Percentiles rank a stretch among this genome's conserved stretches.
Conservation (phyloP, 345 rosid genomes). For the Gossypium turneri region DNA sequence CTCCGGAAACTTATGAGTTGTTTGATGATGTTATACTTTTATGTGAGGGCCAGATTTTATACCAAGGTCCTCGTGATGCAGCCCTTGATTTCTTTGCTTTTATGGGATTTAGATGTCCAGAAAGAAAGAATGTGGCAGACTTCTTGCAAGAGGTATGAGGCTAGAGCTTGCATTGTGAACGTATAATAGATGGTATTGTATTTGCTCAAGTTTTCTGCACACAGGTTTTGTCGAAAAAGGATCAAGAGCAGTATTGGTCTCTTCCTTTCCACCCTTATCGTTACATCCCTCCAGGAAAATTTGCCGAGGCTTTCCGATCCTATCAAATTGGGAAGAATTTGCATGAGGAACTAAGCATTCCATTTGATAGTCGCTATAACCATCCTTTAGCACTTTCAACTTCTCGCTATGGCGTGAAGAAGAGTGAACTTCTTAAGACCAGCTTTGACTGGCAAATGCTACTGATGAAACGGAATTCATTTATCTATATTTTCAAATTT, state of each 20-base stretch:
- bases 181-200: neutral
- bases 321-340: conserved; percentile 58
- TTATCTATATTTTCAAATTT: conserved; percentile 87
- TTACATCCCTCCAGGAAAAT: conserved; percentile 78
- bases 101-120: conserved; percentile 82
- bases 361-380: conserved; percentile 75
- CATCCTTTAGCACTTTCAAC: conserved; percentile 94
- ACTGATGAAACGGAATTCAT: conserved; percentile 86
- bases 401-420: conserved; percentile 58
- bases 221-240: conserved; percentile 88
- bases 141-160: conserved; percentile 88
- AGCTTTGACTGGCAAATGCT: conserved; percentile 81
- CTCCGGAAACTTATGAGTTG: conserved; percentile 88
- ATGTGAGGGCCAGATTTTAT: conserved; percentile 87
- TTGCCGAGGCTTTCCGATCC: conserved; percentile 75
- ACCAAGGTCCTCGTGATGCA: conserved; percentile 84
- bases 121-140: conserved; percentile 94
- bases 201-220: conserved; percentile 19
- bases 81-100: conserved; percentile 72
- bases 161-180: conserved; percentile 21
- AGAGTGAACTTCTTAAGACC: conserved; percentile 68
- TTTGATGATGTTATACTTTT: conserved; percentile 89
- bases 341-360: conserved; percentile 52
- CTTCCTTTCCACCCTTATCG: conserved; percentile 64
- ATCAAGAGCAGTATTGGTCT: conserved; percentile 97